These are phyloP conservation scores for Cystobasidium tubakii DNA, from an alignment of 768 basidiomycete species.

Conservation along the genomic window DNA sequence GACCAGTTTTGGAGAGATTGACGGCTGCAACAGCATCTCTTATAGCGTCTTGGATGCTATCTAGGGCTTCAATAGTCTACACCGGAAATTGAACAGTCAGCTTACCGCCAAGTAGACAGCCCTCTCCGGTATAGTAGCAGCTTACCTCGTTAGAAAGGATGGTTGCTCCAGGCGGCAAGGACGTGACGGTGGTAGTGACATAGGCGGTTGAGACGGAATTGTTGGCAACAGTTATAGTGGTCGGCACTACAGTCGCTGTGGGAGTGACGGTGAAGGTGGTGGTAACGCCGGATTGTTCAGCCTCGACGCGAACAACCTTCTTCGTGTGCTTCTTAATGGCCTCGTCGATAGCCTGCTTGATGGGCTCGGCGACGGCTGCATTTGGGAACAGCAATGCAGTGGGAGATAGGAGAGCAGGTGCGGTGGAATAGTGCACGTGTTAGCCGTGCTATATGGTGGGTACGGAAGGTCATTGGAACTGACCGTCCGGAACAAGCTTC, in stretches of 20 bases:
- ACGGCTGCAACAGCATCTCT: slow-evolving; percentile 41
- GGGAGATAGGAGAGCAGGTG: not conserved
- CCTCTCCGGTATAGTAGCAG: not conserved
- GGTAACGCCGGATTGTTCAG: slow-evolving; percentile 20
- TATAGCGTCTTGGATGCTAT: slow-evolving; percentile 37
- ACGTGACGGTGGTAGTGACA: slow-evolving; percentile 30
- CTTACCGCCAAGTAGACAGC: too few relatives aligned
- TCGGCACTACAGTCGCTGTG: slow-evolving; percentile 17
- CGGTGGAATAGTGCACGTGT: too few relatives aligned
- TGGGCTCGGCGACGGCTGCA: slow-evolving; percentile 15
- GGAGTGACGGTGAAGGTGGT: slow-evolving; percentile 32
- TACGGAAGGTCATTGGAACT: not conserved
- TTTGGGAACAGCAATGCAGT: not conserved
- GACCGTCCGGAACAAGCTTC: slow-evolving; percentile 17
- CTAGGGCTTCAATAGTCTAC: slow-evolving; percentile 25
- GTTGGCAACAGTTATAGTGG: slow-evolving; percentile 19
- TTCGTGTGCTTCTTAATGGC: slow-evolving; percentile 13
- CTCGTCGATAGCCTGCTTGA: slow-evolving; percentile 25
- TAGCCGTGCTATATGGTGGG: too few relatives aligned
- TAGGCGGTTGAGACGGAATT: slow-evolving; percentile 20
- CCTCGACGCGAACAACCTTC: slow-evolving; percentile 19
- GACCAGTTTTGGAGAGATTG: slow-evolving; percentile 38
- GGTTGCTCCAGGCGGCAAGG: slow-evolving; percentile 32
- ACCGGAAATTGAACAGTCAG: not conserved
- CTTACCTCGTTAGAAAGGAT: slow-evolving; percentile 35